These are phyloP conservation scores for Hippophae tibetana DNA, from an alignment of 306 rosid species.

Conservation along the genomic window DNA sequence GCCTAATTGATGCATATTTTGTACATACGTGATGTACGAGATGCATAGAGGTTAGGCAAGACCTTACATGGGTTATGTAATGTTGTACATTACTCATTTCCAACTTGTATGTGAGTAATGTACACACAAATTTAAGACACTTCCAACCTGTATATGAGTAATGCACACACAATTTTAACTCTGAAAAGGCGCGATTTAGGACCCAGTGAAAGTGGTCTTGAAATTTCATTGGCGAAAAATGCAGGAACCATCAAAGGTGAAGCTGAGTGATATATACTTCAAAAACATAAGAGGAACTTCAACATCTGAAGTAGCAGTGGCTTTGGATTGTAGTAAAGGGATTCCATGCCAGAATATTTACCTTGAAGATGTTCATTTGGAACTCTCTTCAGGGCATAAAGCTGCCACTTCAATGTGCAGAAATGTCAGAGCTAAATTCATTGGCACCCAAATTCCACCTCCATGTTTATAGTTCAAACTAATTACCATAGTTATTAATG, in stretches of 20 bases:
- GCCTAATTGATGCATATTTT: not conserved
- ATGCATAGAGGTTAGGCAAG: too few species aligned
- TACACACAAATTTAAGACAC: too few species aligned
- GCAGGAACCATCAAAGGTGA: conserved; percentile 38
- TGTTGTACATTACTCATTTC: too few species aligned
- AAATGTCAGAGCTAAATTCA: conserved; percentile 40
- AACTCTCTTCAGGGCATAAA: conserved; percentile 23
- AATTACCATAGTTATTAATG: not conserved
- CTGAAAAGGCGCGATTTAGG: too few species aligned
- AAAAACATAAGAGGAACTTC: conserved; percentile 46
- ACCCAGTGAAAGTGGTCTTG: too few species aligned
- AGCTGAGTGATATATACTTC: conserved; percentile 41
- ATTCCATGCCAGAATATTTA: conserved; percentile 39
- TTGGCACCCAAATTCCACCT: conserved; percentile 50
- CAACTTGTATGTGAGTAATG: too few species aligned
- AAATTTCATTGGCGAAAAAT: not conserved
- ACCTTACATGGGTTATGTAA: too few species aligned
- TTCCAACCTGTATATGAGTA: too few species aligned
- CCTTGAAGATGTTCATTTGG: conserved; percentile 44
- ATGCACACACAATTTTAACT: too few species aligned
- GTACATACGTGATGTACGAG: not conserved
- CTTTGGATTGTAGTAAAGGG: conserved; percentile 35
- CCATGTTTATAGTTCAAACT: conserved; percentile 27
- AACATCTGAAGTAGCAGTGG: conserved; percentile 37
- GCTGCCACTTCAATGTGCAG: conserved; percentile 34